A percentile compares a stretch with the other conserved stretches of the same genome.
These are phyloP conservation scores for Boletus huronensis DNA, from an alignment of 768 basidiomycete genomes.

Conservation along the genomic window DNA sequence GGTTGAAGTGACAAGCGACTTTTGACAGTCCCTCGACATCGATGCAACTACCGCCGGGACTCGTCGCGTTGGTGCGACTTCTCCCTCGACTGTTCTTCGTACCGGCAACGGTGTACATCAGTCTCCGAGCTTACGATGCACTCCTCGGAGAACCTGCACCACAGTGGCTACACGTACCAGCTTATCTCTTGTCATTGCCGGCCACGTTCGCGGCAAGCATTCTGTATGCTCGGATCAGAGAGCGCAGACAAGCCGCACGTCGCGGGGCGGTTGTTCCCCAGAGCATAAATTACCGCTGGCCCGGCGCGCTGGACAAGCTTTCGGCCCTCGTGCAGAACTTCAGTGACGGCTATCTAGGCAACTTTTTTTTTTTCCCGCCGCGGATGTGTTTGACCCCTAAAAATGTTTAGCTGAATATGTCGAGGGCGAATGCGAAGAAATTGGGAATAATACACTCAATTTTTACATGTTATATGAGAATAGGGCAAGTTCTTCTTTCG, in stretches of 20 bases:
- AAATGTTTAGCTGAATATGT: slow-evolving; percentile 11
- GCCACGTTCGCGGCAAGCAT: slow-evolving; percentile 15
- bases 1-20: no score
- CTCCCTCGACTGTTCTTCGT: slow-evolving; percentile 26
- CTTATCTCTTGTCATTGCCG: slow-evolving; percentile 27
- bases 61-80: slow-evolving; percentile 29
- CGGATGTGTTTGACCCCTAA: neutral
- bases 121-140: slow-evolving; percentile 10
- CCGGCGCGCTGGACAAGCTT: slow-evolving; percentile 48
- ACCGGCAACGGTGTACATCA: slow-evolving; percentile 16
- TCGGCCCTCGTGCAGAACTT: slow-evolving; percentile 37
- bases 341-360: slow-evolving; percentile 48
- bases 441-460: slow-evolving; percentile 27
- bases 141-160: slow-evolving; percentile 1
- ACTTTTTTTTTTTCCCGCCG: neutral
- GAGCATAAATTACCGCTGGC: slow-evolving; percentile 33
- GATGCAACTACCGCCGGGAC: slow-evolving; percentile 30
- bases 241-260: slow-evolving; percentile 40
- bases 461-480: slow-evolving; percentile 25
- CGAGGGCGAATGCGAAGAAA: slow-evolving; percentile 7
- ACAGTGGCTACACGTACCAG: slow-evolving; percentile 12
- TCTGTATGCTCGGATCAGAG: slow-evolving; percentile 44
- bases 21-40: no score
- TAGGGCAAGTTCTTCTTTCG: slow-evolving; percentile 14
- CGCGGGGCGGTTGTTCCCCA: slow-evolving; percentile 48